These are phyloP conservation scores for Caryopteris hybrid DNA, from an alignment of 305 asterid species.

Conservation along the genomic window DNA sequence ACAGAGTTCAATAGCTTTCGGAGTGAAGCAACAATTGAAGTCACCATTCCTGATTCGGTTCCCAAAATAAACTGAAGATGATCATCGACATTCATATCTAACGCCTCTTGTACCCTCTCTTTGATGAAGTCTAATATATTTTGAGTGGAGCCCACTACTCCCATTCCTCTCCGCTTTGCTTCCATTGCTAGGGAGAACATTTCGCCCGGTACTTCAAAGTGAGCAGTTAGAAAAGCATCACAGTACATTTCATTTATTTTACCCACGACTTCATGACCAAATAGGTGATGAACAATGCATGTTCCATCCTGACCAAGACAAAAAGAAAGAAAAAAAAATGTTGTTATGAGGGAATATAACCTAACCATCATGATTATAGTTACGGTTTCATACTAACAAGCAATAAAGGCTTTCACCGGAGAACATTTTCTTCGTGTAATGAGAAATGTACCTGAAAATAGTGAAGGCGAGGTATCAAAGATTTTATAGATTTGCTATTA, in stretches of 20 bases:
- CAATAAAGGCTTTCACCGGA: no score
- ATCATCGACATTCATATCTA: constrained; percentile 69
- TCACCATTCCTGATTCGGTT: constrained; percentile 97
- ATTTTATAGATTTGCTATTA: constrained; percentile 54
- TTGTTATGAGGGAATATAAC: no score
- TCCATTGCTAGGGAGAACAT: constrained; percentile 94
- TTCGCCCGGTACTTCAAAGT: constrained; percentile 96
- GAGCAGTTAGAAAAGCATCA: constrained; percentile 94
- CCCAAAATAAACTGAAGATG: constrained; percentile 96
- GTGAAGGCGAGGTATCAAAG: constrained; percentile 78
- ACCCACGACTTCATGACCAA: constrained; percentile 82
- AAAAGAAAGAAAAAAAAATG: no score
- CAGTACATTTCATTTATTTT: constrained; percentile 80
- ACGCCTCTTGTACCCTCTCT: constrained; percentile 70
- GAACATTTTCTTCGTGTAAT: background rate
- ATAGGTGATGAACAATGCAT: constrained; percentile 96
- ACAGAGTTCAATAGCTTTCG: constrained; percentile 48
- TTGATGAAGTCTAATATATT: constrained; percentile 82
- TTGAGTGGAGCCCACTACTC: constrained; percentile 94
- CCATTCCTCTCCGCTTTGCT: constrained; percentile 91
- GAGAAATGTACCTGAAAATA: constrained; percentile 69
- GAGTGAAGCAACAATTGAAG: constrained; percentile 82
- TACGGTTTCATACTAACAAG: no score
- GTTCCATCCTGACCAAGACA: constrained; percentile 59
- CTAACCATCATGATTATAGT: background rate